Percentiles rank a stretch among this genome's conserved stretches.
Evolutionary conservation across 192 early-diverging fungal species (phyloP).

Genomic region (Jimgerdemannia lactiflua): DNA sequence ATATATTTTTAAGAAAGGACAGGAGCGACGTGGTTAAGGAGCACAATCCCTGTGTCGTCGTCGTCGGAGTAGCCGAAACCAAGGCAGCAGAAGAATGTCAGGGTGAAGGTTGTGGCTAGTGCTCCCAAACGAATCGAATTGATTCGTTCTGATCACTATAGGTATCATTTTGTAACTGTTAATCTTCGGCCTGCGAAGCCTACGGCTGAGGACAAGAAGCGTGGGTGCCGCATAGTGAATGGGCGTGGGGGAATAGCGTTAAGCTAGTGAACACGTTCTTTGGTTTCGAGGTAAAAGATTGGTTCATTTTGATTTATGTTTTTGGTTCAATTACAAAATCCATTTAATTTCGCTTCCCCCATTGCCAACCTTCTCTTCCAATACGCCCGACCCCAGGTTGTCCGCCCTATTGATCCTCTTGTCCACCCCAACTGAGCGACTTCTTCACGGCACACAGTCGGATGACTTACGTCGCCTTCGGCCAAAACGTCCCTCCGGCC

Average conservation of each 20-base stretch:
- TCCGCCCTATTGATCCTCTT: conserved; percentile 24
- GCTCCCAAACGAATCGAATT: too few relatives aligned
- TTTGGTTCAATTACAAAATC: not conserved
- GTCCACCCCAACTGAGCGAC: not conserved
- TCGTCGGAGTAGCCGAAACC: too few relatives aligned
- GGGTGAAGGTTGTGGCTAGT: too few relatives aligned
- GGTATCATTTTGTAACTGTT: too few relatives aligned
- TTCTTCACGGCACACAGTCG: conserved; percentile 18
- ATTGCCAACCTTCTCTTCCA: too few relatives aligned
- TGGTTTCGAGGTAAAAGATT: not conserved
- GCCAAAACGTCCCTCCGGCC: conserved; percentile 11
- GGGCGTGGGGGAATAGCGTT: not conserved
- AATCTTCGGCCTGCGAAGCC: too few relatives aligned
- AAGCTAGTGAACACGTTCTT: not conserved
- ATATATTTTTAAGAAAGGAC: too few relatives aligned
- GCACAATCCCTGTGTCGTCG: too few relatives aligned
- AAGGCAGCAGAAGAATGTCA: too few relatives aligned
- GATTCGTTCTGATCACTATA: too few relatives aligned
- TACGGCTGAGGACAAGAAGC: not conserved
- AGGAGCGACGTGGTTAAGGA: too few relatives aligned
- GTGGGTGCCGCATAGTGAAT: not conserved
- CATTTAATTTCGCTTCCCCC: too few relatives aligned
- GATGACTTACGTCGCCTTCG: conserved; percentile 30
- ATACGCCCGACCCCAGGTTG: not conserved
- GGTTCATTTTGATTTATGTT: not conserved